These are phyloP conservation scores for Bipolaris victoriae DNA, from an alignment of 2,329 filamentous ascomycete species.

Conservation along the genomic window DNA sequence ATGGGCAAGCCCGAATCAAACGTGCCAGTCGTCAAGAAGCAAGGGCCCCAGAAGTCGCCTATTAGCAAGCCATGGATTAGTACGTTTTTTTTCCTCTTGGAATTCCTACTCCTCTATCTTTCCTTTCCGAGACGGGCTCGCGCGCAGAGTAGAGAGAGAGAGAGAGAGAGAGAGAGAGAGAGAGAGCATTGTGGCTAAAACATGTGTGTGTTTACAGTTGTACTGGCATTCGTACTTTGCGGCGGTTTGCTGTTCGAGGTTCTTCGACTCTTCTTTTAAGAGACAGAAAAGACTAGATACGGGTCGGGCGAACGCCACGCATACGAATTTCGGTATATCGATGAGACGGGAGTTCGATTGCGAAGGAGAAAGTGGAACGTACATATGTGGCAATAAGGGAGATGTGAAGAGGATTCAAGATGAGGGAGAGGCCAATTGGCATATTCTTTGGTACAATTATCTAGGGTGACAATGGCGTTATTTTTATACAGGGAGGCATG, in stretches of 20 bases:
- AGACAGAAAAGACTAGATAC: not conserved
- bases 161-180: too few species aligned
- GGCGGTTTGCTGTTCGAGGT: conserved; percentile 67
- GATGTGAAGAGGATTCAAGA: not conserved
- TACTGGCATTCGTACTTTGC: conserved; percentile 68
- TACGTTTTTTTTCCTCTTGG: conserved; percentile 49
- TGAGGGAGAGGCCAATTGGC: not conserved
- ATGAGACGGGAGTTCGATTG: not conserved
- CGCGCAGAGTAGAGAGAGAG: too few species aligned
- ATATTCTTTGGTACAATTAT: conserved; percentile 1
- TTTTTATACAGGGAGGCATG: not conserved
- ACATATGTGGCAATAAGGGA: not conserved
- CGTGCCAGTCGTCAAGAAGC: conserved; percentile 56
- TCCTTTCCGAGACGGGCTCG: not conserved
- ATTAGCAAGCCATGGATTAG: conserved; percentile 65
- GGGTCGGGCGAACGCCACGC: not conserved
- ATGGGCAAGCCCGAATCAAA: conserved; percentile 67
- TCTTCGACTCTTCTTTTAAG: conserved; percentile 55
- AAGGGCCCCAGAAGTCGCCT: conserved; percentile 56
- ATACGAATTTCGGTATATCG: not conserved
- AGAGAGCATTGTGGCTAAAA: not conserved
- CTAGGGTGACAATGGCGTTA: conserved; percentile 11
- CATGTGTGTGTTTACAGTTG: conserved; percentile 49
- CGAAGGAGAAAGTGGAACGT: not conserved
- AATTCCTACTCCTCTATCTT: not conserved